These are phyloP conservation scores for Zymoseptoria brevis DNA, from an alignment of 2,329 filamentous ascomycete genomes.

Conservation along the genomic window DNA sequence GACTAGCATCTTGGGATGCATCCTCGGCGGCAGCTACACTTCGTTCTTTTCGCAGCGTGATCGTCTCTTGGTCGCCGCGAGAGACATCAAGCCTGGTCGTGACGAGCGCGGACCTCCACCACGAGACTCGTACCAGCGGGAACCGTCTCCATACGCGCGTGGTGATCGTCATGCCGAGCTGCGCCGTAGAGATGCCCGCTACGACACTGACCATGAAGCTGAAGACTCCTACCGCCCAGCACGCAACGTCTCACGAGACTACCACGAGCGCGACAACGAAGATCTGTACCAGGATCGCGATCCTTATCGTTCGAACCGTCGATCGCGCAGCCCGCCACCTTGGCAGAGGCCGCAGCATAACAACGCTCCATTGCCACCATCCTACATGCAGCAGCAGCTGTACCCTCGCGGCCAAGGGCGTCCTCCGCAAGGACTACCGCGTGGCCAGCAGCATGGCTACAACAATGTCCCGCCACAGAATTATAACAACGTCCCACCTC, in stretches of 20 bases:
- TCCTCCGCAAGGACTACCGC: background rate
- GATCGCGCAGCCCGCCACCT: background rate
- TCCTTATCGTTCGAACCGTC: background rate
- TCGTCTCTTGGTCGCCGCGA: background rate
- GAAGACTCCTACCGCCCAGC: background rate
- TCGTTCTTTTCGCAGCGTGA: slow-evolving; percentile 63
- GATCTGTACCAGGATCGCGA: background rate
- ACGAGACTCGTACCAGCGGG: background rate
- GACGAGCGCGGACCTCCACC: background rate
- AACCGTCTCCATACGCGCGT: background rate
- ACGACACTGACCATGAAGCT: background rate
- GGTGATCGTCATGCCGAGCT: background rate
- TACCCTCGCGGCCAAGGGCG: background rate
- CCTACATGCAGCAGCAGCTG: background rate
- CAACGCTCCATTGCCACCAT: background rate
- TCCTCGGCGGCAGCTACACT: slow-evolving; percentile 72
- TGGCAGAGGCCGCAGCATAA: background rate
- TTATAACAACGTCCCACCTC: background rate
- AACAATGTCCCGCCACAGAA: background rate
- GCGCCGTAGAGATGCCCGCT: background rate
- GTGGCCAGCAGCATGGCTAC: background rate
- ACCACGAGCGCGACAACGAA: background rate
- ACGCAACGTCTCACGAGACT: background rate
- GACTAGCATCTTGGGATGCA: slow-evolving; percentile 58
- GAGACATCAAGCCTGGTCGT: background rate